Conservation (phyloP, 164 flowering plant genomes). For the Chimonanthus salicifolius region DNA sequence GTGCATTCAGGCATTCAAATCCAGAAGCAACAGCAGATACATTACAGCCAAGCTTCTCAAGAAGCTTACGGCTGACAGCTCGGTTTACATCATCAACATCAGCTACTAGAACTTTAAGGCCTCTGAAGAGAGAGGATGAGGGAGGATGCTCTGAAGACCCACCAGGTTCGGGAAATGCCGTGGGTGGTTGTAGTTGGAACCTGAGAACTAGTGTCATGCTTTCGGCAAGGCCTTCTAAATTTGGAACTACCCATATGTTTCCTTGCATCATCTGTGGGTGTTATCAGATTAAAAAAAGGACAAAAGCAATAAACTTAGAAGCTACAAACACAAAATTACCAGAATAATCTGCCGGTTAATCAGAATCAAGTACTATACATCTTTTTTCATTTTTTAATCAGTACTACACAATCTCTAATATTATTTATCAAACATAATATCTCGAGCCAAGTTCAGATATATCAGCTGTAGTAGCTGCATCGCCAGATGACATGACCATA, state of each 20-base stretch:
- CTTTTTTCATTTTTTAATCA: too few relatives aligned
- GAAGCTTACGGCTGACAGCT: slow-evolving; percentile 72
- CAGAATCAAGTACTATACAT: background rate
- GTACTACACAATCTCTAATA: too few relatives aligned
- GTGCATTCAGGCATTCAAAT: slow-evolving; percentile 62
- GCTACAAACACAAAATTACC: background rate
- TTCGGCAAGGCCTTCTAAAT: slow-evolving; percentile 50
- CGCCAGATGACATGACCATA: too few relatives aligned
- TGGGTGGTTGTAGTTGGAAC: slow-evolving; percentile 50
- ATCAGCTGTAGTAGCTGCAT: too few relatives aligned
- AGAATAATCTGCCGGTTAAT: background rate
- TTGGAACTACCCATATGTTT: slow-evolving; percentile 69
- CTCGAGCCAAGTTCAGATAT: too few relatives aligned
- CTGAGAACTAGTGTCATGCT: slow-evolving; percentile 68
- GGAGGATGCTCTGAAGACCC: slow-evolving; percentile 40
- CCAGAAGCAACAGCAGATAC: slow-evolving; percentile 79
- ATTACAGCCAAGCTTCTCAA: slow-evolving; percentile 79
- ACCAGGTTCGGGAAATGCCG: slow-evolving; percentile 31
- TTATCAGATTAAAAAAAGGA: background rate
- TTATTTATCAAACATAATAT: too few relatives aligned
- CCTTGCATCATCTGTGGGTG: slow-evolving; percentile 88
- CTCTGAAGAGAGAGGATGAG: slow-evolving; percentile 57
- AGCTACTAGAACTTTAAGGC: slow-evolving; percentile 62
- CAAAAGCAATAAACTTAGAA: background rate
- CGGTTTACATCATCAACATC: slow-evolving; percentile 65